Percentiles rank a stretch among this genome's conserved stretches.
These are phyloP conservation scores for Acer negundo DNA, from an alignment of 345 rosid species.

Conservation along the genomic window DNA sequence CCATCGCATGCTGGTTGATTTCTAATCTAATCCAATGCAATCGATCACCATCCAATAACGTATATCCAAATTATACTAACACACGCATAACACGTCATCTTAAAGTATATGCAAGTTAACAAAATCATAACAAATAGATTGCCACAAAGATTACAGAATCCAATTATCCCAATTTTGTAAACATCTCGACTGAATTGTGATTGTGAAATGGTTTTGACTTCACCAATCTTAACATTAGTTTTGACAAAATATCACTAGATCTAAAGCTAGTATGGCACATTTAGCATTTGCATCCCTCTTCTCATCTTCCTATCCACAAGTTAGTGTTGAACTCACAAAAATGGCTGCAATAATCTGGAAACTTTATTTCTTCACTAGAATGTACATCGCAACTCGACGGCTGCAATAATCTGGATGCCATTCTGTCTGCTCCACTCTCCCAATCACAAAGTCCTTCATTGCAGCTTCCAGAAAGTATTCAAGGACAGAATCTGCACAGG, in stretches of 20 bases:
- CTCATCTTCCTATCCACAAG: neutral
- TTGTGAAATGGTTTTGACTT: neutral
- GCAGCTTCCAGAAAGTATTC: conserved; percentile 83
- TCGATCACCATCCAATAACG: no score
- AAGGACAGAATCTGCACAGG: conserved; percentile 64
- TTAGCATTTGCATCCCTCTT: neutral
- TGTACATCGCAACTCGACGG: conserved; percentile 67
- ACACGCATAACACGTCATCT: no score
- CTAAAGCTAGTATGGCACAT: neutral
- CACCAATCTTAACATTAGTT: neutral
- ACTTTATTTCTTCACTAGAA: conserved; percentile 61
- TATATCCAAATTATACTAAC: no score
- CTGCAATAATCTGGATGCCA: conserved; percentile 90
- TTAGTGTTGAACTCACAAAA: neutral
- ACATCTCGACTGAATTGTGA: no score
- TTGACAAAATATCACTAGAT: neutral
- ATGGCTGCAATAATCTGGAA: no score
- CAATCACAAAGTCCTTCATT: conserved; percentile 59
- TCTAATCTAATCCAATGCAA: no score
- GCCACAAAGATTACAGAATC: no score
- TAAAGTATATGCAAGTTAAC: no score
- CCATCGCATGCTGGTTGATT: no score
- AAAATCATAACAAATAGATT: no score
- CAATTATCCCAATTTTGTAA: no score
- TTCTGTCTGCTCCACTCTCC: conserved; percentile 71